Conservation (phyloP, 352 stramenopile genomes). For the Globisporangium cylindrosporum region DNA sequence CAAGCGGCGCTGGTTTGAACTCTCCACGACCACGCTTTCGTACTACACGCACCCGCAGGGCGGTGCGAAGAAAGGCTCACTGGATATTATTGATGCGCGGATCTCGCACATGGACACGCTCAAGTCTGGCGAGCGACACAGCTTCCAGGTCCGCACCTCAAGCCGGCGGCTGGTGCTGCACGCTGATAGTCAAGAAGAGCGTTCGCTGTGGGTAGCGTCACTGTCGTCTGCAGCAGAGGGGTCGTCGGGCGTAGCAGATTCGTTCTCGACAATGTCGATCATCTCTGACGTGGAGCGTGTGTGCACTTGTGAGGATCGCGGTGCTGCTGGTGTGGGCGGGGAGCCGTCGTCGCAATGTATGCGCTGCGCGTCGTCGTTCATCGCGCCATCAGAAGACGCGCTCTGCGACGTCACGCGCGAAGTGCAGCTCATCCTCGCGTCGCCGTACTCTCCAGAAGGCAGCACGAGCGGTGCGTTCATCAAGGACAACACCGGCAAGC, state of each 20-base stretch:
- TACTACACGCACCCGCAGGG: conserved; percentile 80
- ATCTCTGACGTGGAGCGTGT: conserved; percentile 37
- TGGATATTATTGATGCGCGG: conserved; percentile 54
- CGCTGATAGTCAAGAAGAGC: conserved; percentile 84
- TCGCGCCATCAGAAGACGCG: conserved; percentile 73
- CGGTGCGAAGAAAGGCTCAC: conserved; percentile 65
- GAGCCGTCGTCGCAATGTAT: conserved; percentile 28
- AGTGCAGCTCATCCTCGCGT: conserved; percentile 79
- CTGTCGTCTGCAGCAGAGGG: conserved; percentile 59
- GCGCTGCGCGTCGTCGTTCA: conserved; percentile 77
- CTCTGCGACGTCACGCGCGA: conserved; percentile 72
- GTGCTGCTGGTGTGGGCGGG: conserved; percentile 22
- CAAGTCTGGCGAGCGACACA: conserved; percentile 80
- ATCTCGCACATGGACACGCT: conserved; percentile 72
- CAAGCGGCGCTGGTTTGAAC: conserved; percentile 87
- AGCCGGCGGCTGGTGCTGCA: conserved; percentile 69
- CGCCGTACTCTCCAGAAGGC: conserved; percentile 81
- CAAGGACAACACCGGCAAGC: conserved; percentile 53
- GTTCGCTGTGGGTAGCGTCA: conserved; percentile 73
- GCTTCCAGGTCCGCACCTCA: conserved; percentile 66
- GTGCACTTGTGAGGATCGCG: conserved; percentile 51
- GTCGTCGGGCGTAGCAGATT: conserved; percentile 17
- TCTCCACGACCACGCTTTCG: conserved; percentile 59
- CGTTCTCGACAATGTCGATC: conserved; percentile 15
- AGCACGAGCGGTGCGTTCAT: conserved; percentile 71